These are phyloP conservation scores for Neurospora sublineolata DNA, from an alignment of 495 filamentous ascomycete genomes.

Conservation along the genomic window DNA sequence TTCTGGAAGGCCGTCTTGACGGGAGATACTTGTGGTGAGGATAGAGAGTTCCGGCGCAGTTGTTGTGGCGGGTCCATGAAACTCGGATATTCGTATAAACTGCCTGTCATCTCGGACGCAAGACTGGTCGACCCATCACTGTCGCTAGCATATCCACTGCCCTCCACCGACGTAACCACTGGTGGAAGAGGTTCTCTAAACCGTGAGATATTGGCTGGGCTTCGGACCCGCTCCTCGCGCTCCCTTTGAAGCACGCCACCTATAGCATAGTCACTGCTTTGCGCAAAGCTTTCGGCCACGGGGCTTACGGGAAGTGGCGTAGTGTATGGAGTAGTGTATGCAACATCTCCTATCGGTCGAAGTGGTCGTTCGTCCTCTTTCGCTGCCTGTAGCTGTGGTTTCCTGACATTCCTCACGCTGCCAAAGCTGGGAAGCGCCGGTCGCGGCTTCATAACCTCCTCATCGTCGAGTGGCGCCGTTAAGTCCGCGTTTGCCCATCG, in stretches of 20 bases:
- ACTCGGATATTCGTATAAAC: background rate
- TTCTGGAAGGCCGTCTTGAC: background rate
- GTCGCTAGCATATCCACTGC: slow-evolving; percentile 42
- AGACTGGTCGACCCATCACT: background rate
- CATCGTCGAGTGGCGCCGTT: slow-evolving; percentile 38
- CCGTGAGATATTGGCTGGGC: slow-evolving; percentile 33
- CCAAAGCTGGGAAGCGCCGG: slow-evolving; percentile 76
- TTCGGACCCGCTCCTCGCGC: slow-evolving; percentile 35
- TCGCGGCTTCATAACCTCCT: slow-evolving; percentile 63
- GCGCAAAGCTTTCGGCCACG: slow-evolving; percentile 15
- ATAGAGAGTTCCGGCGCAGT: background rate
- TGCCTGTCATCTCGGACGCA: background rate
- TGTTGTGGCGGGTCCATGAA: background rate
- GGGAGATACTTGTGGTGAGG: background rate
- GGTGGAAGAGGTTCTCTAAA: slow-evolving; percentile 51
- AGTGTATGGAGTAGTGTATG: slow-evolving; percentile 10
- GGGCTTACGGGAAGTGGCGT: slow-evolving; percentile 1
- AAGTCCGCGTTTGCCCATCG: slow-evolving; percentile 33
- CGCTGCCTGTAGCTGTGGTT: slow-evolving; percentile 20
- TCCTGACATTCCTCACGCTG: slow-evolving; percentile 50
- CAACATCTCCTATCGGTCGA: slow-evolving; percentile 28
- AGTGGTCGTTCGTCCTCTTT: slow-evolving; percentile 35
- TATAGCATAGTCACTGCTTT: slow-evolving; percentile 56
- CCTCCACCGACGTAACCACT: slow-evolving; percentile 54
- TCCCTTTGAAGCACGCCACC: slow-evolving; percentile 41